Evolutionary conservation across 805 yeast genomes (phyloP), one percentile per base, ranked within the genome.

Genomic region (Deakozyma indianensis): DNA sequence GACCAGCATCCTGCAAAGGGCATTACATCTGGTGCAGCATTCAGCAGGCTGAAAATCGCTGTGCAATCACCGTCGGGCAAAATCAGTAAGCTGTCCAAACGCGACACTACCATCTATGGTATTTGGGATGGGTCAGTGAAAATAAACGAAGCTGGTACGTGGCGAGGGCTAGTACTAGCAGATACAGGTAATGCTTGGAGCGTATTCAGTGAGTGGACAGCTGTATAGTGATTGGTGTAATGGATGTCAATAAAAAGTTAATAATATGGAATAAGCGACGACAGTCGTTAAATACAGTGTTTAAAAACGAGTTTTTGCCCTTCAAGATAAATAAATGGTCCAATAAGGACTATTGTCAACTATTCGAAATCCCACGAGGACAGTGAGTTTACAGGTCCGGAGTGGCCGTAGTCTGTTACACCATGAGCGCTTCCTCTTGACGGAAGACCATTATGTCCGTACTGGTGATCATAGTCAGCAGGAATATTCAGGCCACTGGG

Each of bases 41-140:
- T 63, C 46, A 65, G 62, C 35, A 76, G 73, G 50, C 68, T 72
- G 47, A 74, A 79, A 50, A 58, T 84, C 44, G 88, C 81, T 1
- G 62, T 90, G 16, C 87, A 86, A 56, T 74, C 92, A 0, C 98
- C 98, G 1, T 74, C 83, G 1, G 96, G 96, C 0, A 78, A 80
- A 50, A 74, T 83, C 49, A 73, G 72, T 52, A 76, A 80, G 53
- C 63, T 88, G 45, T 60, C 60, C 14, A 72, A 75, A 47, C 64
- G 64, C 9, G 54, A 54, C 24, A 50, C 53, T 3, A 52, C 52
- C 16, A 54, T 53, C 7, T 44, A 43, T 41, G 64, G 61, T 1
- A 59, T 70, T 0, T 84, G 80, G 77, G 80, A 74, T 48, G 58
- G 74, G n/a, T 67, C 71, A 38, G 65, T 82, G 22, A 73, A 73